Evolutionary conservation across 208 protist species (phyloP).

Genomic region (Crithidia sp.): DNA sequence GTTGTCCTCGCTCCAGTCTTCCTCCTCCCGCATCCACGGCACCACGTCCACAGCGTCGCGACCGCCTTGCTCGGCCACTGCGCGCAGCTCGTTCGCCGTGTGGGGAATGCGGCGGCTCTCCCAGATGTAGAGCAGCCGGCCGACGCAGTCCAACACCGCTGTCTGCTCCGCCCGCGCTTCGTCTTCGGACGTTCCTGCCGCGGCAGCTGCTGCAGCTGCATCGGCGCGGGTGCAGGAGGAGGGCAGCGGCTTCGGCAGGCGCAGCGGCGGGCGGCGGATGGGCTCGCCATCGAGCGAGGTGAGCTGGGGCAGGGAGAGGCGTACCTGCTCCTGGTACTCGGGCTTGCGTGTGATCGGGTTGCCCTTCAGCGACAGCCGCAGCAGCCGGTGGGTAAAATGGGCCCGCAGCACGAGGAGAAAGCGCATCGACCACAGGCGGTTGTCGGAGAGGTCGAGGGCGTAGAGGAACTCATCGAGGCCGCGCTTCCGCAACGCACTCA

Average conservation of each 20-base stretch:
- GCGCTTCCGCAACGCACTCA: slow-evolving; percentile 70
- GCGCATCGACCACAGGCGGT: slow-evolving; percentile 77
- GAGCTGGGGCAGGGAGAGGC: slow-evolving; percentile 71
- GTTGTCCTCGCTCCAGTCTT: slow-evolving; percentile 82
- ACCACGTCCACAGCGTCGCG: neutral
- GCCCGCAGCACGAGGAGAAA: slow-evolving; percentile 77
- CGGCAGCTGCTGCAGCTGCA: slow-evolving; percentile 26
- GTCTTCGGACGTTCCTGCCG: neutral
- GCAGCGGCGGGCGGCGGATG: slow-evolving; percentile 79
- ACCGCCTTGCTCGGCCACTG: too few relatives aligned
- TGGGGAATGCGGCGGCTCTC: slow-evolving; percentile 77
- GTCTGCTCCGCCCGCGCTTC: slow-evolving; percentile 28
- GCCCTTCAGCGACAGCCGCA: slow-evolving; percentile 71
- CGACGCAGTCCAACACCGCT: slow-evolving; percentile 59
- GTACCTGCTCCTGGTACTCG: slow-evolving; percentile 88
- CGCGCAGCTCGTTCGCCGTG: slow-evolving; percentile 24
- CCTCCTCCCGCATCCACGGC: slow-evolving; percentile 37
- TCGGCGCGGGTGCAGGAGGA: slow-evolving; percentile 45
- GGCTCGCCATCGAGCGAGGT: slow-evolving; percentile 77
- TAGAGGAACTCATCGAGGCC: slow-evolving; percentile 50
- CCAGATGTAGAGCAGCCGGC: slow-evolving; percentile 75
- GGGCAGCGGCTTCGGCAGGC: slow-evolving; percentile 52
- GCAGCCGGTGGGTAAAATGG: slow-evolving; percentile 69
- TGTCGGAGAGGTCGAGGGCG: slow-evolving; percentile 80
- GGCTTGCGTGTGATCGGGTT: slow-evolving; percentile 90